phyloP scores from a whole-genome alignment of 129 eudicot species.

The Ambrosia artemisiifolia region DNA sequence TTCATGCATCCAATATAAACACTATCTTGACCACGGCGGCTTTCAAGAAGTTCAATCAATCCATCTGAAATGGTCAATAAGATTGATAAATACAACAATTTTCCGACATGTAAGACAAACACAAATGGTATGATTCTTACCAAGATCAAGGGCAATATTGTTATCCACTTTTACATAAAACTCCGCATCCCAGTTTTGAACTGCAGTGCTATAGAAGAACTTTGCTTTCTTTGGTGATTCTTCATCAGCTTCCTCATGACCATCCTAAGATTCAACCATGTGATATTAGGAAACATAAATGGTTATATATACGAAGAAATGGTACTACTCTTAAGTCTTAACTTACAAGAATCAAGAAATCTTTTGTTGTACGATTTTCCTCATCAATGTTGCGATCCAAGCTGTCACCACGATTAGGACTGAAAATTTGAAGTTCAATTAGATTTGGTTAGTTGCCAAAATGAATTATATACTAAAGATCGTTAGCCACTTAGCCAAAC shows the following conservation, averaged over 20 bases:
- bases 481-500: not conserved
- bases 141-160: slow-evolving; percentile 80
- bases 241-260: slow-evolving; percentile 47
- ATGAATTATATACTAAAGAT: not conserved
- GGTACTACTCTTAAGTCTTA: too few species aligned
- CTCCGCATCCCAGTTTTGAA: slow-evolving; percentile 41
- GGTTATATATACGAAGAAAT: not conserved
- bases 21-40: slow-evolving; percentile 69
- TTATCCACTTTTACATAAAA: slow-evolving; percentile 78
- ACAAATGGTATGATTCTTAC: slow-evolving; percentile 33
- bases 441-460: slow-evolving; percentile 10
- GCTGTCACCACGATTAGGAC: slow-evolving; percentile 98
- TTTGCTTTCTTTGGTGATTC: slow-evolving; percentile 37
- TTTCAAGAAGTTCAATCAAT: slow-evolving; percentile 73
- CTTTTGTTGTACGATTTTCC: slow-evolving; percentile 75
- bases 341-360: slow-evolving; percentile 92
- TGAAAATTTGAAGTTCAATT: slow-evolving; percentile 31
- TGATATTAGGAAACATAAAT: not conserved
- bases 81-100: not conserved
- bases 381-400: slow-evolving; percentile 90
- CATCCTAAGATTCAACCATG: slow-evolving; percentile 24
- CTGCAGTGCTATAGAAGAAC: slow-evolving; percentile 38
- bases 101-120: not conserved
- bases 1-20: slow-evolving; percentile 95
- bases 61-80: slow-evolving; percentile 49